Base-by-base conservation (phyloP, 495 filamentous ascomycete species). In the Neurospora sp. region DNA sequence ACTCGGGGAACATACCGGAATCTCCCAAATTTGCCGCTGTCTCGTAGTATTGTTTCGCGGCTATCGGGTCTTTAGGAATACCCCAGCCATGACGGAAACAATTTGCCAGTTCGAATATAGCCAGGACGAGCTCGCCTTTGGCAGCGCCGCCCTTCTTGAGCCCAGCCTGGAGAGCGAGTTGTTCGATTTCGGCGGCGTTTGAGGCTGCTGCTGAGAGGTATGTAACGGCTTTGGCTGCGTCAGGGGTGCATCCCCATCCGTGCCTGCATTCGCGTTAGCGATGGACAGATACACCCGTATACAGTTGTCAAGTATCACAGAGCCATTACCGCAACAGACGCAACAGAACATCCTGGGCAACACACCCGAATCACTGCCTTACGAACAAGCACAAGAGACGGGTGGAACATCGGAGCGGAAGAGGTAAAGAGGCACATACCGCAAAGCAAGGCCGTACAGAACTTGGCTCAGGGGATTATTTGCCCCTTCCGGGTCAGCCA, bases 41-140 rank as follows among this genome's bases (percentile, higher is more conserved):
- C 82, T 98, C 94, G 83, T 98, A 98, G 82, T 98, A 98, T 85
- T 96, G 84, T 79, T 88, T 92, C 39, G 96, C 96, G 66, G 96
- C 96, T 74, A 92, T 88, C 70, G 93, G 89, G 77, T 99, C 96
- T 81, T 93, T 94, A 74, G 88, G 86, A 45, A 97, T 91, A 70
- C 96, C 96, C 96, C 96, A 98, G 36, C 94, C 96, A 82, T 98
- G 90, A 54, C 96, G 92, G 85, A 97, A 98, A 79, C 92, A 97
- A 83, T 98, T 98, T 38, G 92, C 96, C 79, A 93, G 79, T 81
- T 99, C 96, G 80, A 94, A 98, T 72, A 99, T 97, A 17, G 96
- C 96, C 39, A 98, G 90, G n/a, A 97, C 92, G 70, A 99, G 89
- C 83, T 99, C 96, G 54, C 96, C 95, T 83, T 99, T 99, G 42